Percentiles rank a stretch among this genome's conserved stretches.
These are phyloP conservation scores for Globisporangium iwayamae DNA, from an alignment of 352 stramenopile genomes.

Conservation along the genomic window DNA sequence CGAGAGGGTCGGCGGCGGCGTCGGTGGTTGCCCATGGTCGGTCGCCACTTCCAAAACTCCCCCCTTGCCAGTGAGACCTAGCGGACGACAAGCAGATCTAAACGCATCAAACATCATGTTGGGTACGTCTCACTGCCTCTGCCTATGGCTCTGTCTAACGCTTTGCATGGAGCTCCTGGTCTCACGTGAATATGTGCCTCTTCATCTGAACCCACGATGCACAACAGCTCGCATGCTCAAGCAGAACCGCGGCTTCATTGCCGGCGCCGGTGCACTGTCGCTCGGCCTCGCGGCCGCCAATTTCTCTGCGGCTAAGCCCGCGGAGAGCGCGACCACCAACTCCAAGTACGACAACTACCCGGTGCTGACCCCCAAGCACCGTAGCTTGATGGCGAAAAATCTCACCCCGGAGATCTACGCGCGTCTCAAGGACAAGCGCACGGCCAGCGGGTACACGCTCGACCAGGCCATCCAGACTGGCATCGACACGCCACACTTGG, in stretches of 20 bases:
- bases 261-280: constrained; percentile 47
- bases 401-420: constrained; percentile 79
- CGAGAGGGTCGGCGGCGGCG: too few relatives aligned
- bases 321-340: constrained; percentile 26
- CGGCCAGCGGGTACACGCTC: constrained; percentile 74
- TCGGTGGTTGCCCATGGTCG: too few relatives aligned
- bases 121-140: constrained; percentile 19
- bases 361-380: constrained; percentile 79
- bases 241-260: constrained; percentile 52
- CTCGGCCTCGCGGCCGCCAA: constrained; percentile 53
- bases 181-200: neutral
- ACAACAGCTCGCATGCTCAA: constrained; percentile 51
- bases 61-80: too few relatives aligned
- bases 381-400: constrained; percentile 84
- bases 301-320: constrained; percentile 29
- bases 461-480: constrained; percentile 86
- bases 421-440: constrained; percentile 70
- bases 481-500: constrained; percentile 77
- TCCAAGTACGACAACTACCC: constrained; percentile 71
- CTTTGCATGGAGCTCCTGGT: neutral
- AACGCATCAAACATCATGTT: constrained; percentile 17
- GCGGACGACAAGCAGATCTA: too few relatives aligned
- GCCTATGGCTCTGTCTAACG: constrained; percentile 2
- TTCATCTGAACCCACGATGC: neutral
- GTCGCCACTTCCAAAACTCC: neutral